A percentile compares a stretch with the other conserved stretches of the same genome.
These are phyloP conservation scores for Backusella tarrabulga DNA, from an alignment of 192 early-diverging fungal species.

Conservation along the genomic window DNA sequence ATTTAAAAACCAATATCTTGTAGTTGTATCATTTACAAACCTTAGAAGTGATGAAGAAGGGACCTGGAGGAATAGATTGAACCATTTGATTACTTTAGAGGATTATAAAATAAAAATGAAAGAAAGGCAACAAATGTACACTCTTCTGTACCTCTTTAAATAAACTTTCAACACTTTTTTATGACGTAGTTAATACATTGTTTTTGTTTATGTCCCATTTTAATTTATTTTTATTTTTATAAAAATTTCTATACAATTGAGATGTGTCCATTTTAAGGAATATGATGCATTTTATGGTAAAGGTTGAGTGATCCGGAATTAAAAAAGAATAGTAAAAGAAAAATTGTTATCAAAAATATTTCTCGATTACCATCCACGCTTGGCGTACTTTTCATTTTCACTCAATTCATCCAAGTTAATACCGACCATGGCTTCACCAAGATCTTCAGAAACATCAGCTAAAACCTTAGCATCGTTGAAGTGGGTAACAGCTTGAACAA, in stretches of 20 bases:
- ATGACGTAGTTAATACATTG: neutral
- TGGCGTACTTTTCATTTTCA: constrained; percentile 23
- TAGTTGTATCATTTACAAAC: neutral
- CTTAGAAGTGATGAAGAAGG: constrained; percentile 13
- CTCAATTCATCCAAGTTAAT: constrained; percentile 79
- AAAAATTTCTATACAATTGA: constrained; percentile 5
- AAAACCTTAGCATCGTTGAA: constrained; percentile 88
- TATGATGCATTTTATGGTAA: constrained; percentile 2
- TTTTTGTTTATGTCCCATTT: neutral
- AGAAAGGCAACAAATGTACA: neutral
- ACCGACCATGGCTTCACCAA: constrained; percentile 97
- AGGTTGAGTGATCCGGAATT: neutral
- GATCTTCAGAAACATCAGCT: constrained; percentile 85
- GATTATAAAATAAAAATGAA: neutral
- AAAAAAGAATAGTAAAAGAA: neutral
- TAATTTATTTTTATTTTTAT: neutral
- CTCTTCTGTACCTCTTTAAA: neutral
- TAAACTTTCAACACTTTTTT: neutral
- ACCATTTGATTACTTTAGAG: neutral
- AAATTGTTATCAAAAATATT: neutral
- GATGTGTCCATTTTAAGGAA: neutral
- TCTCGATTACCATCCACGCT: constrained; percentile 27
- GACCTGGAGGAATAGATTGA: constrained; percentile 10
- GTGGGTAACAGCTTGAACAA: constrained; percentile 96
- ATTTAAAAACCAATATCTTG: neutral